Evolutionary conservation across 2,329 filamentous ascomycete genomes (phyloP).

Genomic region (Pochonia chlamydosporia): DNA sequence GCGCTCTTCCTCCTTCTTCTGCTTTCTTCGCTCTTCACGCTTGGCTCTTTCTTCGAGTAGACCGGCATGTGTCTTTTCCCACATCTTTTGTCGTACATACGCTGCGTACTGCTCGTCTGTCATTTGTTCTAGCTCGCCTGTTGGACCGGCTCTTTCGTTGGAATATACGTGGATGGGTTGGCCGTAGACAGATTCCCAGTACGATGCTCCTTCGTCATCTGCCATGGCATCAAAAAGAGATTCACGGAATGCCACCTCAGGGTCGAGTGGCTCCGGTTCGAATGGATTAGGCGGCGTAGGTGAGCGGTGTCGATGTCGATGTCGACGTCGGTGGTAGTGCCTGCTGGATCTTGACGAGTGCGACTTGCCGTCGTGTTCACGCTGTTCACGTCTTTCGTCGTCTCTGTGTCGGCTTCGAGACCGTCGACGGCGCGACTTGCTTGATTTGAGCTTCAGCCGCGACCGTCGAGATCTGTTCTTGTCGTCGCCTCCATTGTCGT

Average conservation of each 20-base stretch:
- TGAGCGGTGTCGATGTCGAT: slow-evolving; percentile 31
- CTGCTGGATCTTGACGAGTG: slow-evolving; percentile 15
- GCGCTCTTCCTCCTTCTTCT: slow-evolving; percentile 45
- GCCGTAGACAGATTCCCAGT: slow-evolving; percentile 95
- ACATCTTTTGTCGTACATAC: slow-evolving; percentile 85
- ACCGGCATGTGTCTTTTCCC: slow-evolving; percentile 87
- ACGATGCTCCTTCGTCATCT: slow-evolving; percentile 90
- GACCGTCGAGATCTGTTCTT: not conserved
- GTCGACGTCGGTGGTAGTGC: slow-evolving; percentile 24
- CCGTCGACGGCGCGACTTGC: slow-evolving; percentile 5
- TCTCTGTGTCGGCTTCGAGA: not conserved
- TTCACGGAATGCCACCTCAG: slow-evolving; percentile 78
- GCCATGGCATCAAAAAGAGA: slow-evolving; percentile 95
- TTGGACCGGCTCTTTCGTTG: slow-evolving; percentile 36
- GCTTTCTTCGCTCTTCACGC: slow-evolving; percentile 46
- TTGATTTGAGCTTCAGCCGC: slow-evolving; percentile 7
- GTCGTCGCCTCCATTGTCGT: not conserved
- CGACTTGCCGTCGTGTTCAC: slow-evolving; percentile 15
- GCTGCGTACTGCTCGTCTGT: slow-evolving; percentile 85
- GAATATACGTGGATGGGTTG: slow-evolving; percentile 85
- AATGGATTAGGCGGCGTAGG: slow-evolving; percentile 42
- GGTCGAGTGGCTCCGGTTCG: slow-evolving; percentile 46
- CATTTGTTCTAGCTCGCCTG: slow-evolving; percentile 71
- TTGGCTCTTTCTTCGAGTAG: slow-evolving; percentile 69
- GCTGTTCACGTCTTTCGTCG: not conserved